These are phyloP conservation scores for Colletotrichum sp. DNA, from an alignment of 2,329 filamentous ascomycete species.

Conservation along the genomic window DNA sequence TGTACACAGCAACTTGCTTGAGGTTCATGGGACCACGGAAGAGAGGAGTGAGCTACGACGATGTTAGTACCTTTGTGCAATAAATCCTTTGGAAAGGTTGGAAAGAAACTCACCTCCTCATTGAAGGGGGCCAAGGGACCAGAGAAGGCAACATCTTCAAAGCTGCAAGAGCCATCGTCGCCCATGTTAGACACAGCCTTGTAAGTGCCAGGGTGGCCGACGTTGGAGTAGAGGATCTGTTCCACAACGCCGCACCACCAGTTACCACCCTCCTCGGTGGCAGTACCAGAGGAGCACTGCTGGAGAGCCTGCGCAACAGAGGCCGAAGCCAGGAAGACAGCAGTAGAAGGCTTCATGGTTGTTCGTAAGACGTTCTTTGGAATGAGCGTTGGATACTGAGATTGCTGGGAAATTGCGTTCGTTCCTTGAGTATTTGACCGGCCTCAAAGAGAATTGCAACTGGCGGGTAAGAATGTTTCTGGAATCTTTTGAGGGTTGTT, in stretches of 20 bases:
- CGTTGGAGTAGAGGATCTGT: constrained; percentile 67
- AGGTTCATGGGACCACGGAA: constrained; percentile 73
- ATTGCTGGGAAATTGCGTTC: background rate
- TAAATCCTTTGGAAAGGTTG: background rate
- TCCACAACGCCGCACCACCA: constrained; percentile 70
- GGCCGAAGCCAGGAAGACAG: constrained; percentile 30
- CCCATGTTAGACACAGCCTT: constrained; percentile 68
- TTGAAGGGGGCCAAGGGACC: constrained; percentile 71
- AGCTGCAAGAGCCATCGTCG: constrained; percentile 57
- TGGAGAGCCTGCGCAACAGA: constrained; percentile 34
- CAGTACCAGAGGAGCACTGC: constrained; percentile 37
- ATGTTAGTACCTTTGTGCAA: constrained; percentile 12
- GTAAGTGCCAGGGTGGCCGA: constrained; percentile 67
- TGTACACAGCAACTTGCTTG: constrained; percentile 73
- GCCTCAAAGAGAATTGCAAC: background rate
- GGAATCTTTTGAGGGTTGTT: background rate
- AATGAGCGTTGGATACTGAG: background rate
- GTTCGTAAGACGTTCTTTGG: background rate
- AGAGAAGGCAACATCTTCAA: constrained; percentile 54
- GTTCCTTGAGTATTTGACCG: constrained; percentile 4
- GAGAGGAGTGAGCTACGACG: constrained; percentile 68
- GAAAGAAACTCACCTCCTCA: constrained; percentile 63
- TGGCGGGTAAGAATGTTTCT: background rate
- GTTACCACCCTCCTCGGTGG: constrained; percentile 55
- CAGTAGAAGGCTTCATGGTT: constrained; percentile 34